A percentile compares a stretch with the other conserved stretches of the same genome.
These are phyloP conservation scores for Massarina eburnea DNA, from an alignment of 2,329 filamentous ascomycete species.

Conservation along the genomic window DNA sequence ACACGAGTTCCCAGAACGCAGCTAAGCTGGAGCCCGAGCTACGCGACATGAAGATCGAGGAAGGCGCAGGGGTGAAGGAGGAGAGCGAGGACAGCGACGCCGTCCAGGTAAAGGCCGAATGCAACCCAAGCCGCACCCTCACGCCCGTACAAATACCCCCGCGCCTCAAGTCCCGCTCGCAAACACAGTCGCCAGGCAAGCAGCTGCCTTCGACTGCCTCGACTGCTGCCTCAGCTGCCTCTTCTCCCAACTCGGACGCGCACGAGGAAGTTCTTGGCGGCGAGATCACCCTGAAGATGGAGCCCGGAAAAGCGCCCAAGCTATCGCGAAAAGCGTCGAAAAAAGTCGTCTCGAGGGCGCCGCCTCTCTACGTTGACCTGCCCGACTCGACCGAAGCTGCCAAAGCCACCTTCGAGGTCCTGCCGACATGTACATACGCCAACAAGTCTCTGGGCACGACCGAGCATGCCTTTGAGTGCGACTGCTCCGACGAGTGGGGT, in stretches of 20 bases:
- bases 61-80: slow-evolving; percentile 30
- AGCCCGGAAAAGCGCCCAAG: slow-evolving; percentile 69
- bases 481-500: slow-evolving; percentile 95
- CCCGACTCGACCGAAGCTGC: slow-evolving; percentile 79
- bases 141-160: slow-evolving; percentile 32
- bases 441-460: slow-evolving; percentile 89
- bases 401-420: slow-evolving; percentile 73
- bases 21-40: slow-evolving; percentile 47
- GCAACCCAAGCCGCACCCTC: slow-evolving; percentile 19
- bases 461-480: slow-evolving; percentile 91
- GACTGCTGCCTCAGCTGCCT: slow-evolving; percentile 36
- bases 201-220: no score
- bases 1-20: slow-evolving; percentile 35
- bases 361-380: slow-evolving; percentile 70
- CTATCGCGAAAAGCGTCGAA: slow-evolving; percentile 72
- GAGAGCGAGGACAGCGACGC: slow-evolving; percentile 16
- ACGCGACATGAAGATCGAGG: slow-evolving; percentile 50
- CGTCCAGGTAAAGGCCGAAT: slow-evolving; percentile 32
- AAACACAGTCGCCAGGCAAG: slow-evolving; percentile 39
- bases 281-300: slow-evolving; percentile 64
- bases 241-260: slow-evolving; percentile 43
- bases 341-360: slow-evolving; percentile 65
- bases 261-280: slow-evolving; percentile 60
- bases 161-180: slow-evolving; percentile 30
- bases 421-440: slow-evolving; percentile 84